Conservation (phyloP, 2,329 filamentous ascomycete genomes). For the Fusarium sp. region DNA sequence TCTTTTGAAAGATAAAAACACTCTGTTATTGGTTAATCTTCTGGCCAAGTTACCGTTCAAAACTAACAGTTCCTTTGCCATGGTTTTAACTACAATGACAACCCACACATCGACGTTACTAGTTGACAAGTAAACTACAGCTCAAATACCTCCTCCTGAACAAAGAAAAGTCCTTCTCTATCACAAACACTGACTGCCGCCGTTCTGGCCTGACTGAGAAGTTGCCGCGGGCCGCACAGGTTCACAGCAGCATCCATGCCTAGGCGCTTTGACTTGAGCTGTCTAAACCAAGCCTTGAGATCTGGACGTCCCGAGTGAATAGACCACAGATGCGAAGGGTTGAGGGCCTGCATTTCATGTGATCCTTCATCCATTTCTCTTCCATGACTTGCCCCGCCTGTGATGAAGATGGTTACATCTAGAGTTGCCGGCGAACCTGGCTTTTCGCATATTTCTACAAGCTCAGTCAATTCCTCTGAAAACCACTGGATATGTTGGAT, state of each 20-base stretch:
- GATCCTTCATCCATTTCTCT: fast-evolving
- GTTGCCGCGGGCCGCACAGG: not conserved
- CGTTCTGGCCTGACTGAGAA: not conserved
- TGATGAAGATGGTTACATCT: not conserved
- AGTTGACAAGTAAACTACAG: too few relatives aligned
- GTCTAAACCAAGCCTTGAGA: not conserved
- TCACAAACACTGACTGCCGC: not conserved
- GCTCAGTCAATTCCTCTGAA: not conserved
- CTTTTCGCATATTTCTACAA: not conserved
- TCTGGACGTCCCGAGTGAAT: not conserved
- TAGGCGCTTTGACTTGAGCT: not conserved
- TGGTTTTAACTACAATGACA: too few relatives aligned
- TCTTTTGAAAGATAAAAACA: too few relatives aligned
- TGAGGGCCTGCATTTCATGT: not conserved
- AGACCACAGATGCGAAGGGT: not conserved
- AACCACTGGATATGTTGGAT: not conserved
- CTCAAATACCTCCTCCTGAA: not conserved
- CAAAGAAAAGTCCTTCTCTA: not conserved
- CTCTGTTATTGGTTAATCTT: too few relatives aligned
- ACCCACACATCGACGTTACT: too few relatives aligned
- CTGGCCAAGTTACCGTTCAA: too few relatives aligned
- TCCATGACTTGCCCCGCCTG: not conserved
- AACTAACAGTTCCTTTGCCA: too few relatives aligned
- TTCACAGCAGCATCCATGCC: not conserved
- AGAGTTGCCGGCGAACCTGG: not conserved